A percentile compares a stretch with the other conserved stretches of the same genome.
Conservation (phyloP, 306 rosid species). For the Pyrus bretschneideri region DNA sequence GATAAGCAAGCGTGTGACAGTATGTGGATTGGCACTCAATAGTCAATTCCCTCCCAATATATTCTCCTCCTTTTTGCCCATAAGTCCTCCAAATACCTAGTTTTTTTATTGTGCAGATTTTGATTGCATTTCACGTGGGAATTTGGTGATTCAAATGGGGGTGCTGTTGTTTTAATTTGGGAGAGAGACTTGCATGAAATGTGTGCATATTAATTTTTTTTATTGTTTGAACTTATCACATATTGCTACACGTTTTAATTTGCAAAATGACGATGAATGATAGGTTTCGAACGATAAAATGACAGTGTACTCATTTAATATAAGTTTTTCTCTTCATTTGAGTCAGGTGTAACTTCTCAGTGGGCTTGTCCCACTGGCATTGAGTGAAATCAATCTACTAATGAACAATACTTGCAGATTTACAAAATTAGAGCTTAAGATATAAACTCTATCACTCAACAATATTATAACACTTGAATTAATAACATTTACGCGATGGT, state of each 20-base stretch:
- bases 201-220: not conserved
- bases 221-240: no score
- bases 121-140: not conserved
- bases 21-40: not conserved
- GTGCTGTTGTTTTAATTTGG: not conserved
- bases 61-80: not conserved
- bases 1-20: not conserved
- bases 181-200: not conserved
- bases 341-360: not conserved
- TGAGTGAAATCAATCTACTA: not conserved
- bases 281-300: not conserved
- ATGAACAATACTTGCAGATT: not conserved
- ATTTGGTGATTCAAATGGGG: not conserved
- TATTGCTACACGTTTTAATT: no score
- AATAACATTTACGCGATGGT: no score
- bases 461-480: not conserved
- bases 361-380: not conserved
- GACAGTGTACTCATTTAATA: no score
- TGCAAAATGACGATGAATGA: no score
- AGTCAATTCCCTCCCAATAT: not conserved
- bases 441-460: not conserved
- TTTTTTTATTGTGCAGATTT: not conserved
- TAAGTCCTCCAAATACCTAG: not conserved
- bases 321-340: no score
- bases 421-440: no score